Percentiles rank a stretch among this genome's conserved stretches.
These are phyloP conservation scores for Acer campestre DNA, from an alignment of 345 rosid species.

Conservation along the genomic window DNA sequence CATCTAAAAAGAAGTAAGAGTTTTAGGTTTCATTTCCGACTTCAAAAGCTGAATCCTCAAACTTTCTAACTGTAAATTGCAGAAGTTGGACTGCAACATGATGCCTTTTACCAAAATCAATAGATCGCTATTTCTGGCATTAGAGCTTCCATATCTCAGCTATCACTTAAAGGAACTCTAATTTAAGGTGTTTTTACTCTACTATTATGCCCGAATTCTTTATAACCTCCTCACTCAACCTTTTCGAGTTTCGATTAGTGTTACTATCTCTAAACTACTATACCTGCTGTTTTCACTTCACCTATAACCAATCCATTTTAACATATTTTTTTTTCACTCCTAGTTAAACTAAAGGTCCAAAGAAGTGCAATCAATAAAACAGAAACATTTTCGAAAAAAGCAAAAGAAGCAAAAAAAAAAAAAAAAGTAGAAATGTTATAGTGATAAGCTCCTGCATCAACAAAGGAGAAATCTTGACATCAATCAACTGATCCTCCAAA, in stretches of 20 bases:
- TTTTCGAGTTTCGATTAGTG: no score
- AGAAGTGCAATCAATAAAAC: no score
- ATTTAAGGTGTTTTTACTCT: no score
- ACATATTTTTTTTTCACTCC: no score
- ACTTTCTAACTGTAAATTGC: background rate
- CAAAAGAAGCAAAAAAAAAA: background rate
- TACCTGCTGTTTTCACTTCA: no score
- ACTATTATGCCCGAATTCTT: no score
- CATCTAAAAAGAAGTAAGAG: background rate
- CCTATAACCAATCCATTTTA: no score
- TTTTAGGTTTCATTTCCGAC: background rate
- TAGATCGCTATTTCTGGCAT: background rate
- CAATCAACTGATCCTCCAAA: slow-evolving; percentile 56
- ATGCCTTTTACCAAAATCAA: background rate
- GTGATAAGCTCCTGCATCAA: slow-evolving; percentile 72
- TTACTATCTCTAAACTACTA: no score
- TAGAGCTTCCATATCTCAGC: background rate
- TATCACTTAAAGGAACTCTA: no score
- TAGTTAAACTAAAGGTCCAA: no score
- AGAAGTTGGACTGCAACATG: background rate
- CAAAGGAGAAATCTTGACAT: slow-evolving; percentile 50
- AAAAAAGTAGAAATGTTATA: slow-evolving; percentile 40
- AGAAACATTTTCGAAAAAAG: background rate
- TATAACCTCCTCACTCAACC: no score
- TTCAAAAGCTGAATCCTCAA: background rate